phyloP scores from a whole-genome alignment of 2,329 filamentous ascomycete genomes.

The Chrysoporthe austroafricana region DNA sequence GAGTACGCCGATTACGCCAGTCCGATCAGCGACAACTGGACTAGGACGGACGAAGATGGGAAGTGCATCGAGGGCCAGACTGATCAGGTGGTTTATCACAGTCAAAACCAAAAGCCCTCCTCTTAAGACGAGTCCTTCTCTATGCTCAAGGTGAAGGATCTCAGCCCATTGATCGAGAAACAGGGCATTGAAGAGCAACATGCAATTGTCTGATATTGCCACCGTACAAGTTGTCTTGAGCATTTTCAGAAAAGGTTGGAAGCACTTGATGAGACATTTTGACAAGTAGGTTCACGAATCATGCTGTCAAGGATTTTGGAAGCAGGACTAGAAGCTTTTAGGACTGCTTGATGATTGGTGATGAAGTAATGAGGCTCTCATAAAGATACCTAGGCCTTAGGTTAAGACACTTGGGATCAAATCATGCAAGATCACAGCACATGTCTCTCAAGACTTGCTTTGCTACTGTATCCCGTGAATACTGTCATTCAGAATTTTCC shows the following conservation, averaged over 20 bases:
- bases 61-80: not conserved
- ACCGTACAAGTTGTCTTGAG: not conserved
- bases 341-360: not conserved
- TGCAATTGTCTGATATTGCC: not conserved
- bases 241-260: not conserved
- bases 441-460: not conserved
- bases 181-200: not conserved
- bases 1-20: not conserved
- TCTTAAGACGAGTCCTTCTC: not conserved
- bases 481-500: not conserved
- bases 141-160: not conserved
- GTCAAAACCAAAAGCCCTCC: not conserved
- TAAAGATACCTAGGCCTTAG: not conserved
- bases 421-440: not conserved
- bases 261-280: not conserved
- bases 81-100: not conserved
- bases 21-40: constrained; percentile 8
- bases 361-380: not conserved
- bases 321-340: not conserved
- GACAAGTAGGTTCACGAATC: not conserved
- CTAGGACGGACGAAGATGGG: not conserved
- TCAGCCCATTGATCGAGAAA: not conserved
- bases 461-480: too few species aligned
- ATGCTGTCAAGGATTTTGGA: not conserved
- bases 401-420: not conserved